Conservation (phyloP, 345 rosid species). For the Punica granatum region DNA sequence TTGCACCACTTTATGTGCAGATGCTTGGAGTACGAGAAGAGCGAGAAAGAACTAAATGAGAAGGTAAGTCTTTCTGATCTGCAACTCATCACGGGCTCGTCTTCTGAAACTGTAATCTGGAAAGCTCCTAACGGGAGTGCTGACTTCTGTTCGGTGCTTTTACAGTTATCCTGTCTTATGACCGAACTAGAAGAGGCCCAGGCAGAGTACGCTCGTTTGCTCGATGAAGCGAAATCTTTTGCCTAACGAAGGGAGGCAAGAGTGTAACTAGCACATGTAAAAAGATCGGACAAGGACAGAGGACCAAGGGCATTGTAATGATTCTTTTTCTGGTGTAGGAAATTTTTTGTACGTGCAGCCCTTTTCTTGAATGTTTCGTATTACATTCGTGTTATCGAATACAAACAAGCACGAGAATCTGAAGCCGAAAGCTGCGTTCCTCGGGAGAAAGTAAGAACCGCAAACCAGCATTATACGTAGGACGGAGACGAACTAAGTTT, state of each 20-base stretch:
- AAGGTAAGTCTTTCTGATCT: constrained; percentile 34
- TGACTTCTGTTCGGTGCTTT: neutral
- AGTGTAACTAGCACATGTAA: neutral
- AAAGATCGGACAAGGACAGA: neutral
- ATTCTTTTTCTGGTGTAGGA: neutral
- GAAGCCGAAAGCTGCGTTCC: too few species aligned
- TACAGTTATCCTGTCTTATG: constrained; percentile 46
- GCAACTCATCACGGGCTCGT: neutral
- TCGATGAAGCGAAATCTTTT: constrained; percentile 32
- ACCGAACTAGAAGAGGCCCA: constrained; percentile 36
- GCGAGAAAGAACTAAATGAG: constrained; percentile 36
- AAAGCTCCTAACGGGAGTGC: neutral
- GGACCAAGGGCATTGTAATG: neutral
- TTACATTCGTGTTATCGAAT: too few species aligned
- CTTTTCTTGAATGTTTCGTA: too few species aligned
- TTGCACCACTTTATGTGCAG: constrained; percentile 24
- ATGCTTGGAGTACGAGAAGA: constrained; percentile 59
- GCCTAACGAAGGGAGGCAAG: constrained; percentile 31
- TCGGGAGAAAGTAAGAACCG: too few species aligned
- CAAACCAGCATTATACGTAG: too few species aligned
- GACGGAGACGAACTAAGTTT: too few species aligned
- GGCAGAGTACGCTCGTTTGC: constrained; percentile 30
- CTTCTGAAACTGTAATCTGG: neutral
- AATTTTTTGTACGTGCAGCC: neutral
- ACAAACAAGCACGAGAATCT: too few species aligned